These are phyloP conservation scores for Pleurotus tuber-regium DNA, from an alignment of 768 basidiomycete genomes.

Conservation along the genomic window DNA sequence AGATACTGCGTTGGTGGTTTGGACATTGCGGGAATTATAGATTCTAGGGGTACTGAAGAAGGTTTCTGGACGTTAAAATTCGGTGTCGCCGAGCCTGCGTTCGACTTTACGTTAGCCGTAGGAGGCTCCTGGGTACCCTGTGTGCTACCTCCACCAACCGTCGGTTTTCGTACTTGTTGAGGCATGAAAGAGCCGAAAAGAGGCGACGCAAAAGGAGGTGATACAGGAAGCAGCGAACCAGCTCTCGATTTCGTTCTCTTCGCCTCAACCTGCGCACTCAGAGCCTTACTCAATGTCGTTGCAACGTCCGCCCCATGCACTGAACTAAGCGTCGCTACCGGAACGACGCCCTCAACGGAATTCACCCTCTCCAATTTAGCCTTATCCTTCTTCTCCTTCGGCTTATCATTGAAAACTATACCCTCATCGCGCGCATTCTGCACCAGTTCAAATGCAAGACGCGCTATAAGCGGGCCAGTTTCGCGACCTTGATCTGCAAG, in stretches of 20 bases:
- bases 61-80: slow-evolving; percentile 24
- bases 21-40: slow-evolving; percentile 75
- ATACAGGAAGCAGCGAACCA: slow-evolving; percentile 28
- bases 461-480: slow-evolving; percentile 55
- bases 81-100: slow-evolving; percentile 19
- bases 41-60: slow-evolving; percentile 67
- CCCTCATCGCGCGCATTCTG: slow-evolving; percentile 64
- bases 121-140: slow-evolving; percentile 20
- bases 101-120: slow-evolving; percentile 26
- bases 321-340: slow-evolving; percentile 42
- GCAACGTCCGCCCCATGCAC: slow-evolving; percentile 41
- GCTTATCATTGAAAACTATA: slow-evolving; percentile 45
- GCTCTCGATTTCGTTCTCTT: slow-evolving; percentile 33
- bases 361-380: slow-evolving; percentile 19
- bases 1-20: slow-evolving; percentile 87
- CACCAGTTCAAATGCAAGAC: slow-evolving; percentile 67
- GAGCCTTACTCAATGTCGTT: slow-evolving; percentile 43
- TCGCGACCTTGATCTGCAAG: slow-evolving; percentile 69
- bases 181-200: slow-evolving; percentile 59
- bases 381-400: slow-evolving; percentile 45
- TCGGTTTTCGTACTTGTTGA: slow-evolving; percentile 45
- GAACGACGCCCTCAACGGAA: slow-evolving; percentile 30
- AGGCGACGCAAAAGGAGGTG: slow-evolving; percentile 49
- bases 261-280: slow-evolving; percentile 33
- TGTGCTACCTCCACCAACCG: slow-evolving; percentile 17